Evolutionary conservation across 306 rosid genomes (phyloP).

Genomic region (Dryas drummondii): DNA sequence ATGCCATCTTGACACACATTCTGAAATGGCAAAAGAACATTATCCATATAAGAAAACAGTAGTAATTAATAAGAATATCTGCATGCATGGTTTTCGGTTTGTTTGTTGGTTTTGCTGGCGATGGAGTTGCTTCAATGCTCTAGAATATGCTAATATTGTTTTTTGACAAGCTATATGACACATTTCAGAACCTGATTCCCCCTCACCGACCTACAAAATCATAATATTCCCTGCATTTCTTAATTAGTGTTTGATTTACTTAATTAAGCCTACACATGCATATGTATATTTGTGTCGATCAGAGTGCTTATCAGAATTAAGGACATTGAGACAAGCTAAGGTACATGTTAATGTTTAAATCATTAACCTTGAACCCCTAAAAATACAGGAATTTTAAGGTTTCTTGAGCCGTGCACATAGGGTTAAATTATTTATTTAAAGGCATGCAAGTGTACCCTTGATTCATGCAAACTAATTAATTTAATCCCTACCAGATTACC

Average conservation of each 20-base stretch:
- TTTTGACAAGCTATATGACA: neutral
- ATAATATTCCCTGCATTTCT: neutral
- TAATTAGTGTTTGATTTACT: neutral
- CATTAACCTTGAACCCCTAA: slow-evolving; percentile 30
- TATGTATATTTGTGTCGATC: neutral
- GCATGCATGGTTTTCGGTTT: neutral
- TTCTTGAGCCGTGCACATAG: slow-evolving; percentile 34
- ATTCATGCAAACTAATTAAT: slow-evolving; percentile 6
- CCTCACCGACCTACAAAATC: neutral
- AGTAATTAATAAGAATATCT: neutral
- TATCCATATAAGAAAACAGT: neutral
- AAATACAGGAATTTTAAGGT: slow-evolving; percentile 9
- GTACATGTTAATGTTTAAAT: slow-evolving; percentile 2
- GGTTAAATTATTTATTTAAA: neutral
- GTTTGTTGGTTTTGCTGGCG: neutral
- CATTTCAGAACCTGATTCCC: neutral
- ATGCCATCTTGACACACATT: too few relatives aligned
- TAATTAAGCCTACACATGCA: neutral
- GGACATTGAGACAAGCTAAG: neutral
- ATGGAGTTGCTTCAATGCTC: neutral
- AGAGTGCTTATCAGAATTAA: slow-evolving; percentile 14
- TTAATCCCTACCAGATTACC: neutral
- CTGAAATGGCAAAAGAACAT: neutral
- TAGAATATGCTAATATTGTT: neutral
- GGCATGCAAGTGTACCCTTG: neutral